Base-by-base conservation (phyloP, 768 basidiomycete species). In the Boletellus ananas region DNA sequence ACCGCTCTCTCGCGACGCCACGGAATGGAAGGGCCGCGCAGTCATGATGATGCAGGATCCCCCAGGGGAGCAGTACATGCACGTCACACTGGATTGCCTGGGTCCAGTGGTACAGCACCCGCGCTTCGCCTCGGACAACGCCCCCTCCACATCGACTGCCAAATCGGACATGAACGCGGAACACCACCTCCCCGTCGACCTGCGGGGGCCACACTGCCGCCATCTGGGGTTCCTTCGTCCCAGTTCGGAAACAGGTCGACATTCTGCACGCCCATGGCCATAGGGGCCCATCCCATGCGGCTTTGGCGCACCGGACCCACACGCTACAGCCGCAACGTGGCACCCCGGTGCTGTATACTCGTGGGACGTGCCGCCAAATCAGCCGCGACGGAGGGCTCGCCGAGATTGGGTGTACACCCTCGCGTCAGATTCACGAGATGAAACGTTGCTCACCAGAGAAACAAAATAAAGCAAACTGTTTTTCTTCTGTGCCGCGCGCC, bases 391-490 rank as follows among this genome's bases (percentile, higher is more conserved):
- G n/a, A 55, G 38, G 34, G 45, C 41, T 20, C 49, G 31, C 57
- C 52, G 20, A 62, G 60, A 63, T 62, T 60, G 58, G 51, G 46
- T 54, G 47, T 20, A 33, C 38, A 43, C 58, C 61, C 55, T 57
- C 47, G 52, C 63, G 54, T 62, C 50, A 29, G 56, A 61, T 62
- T 53, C 51, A 49, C 58, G 61, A 51, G 47, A 51, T 59, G 40
- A 58, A 63, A 51, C 51, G 53, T 57, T 34, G 52, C 37, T n/a
- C 50, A 34, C 49, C 17, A 35, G 36, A 13, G 17, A n/a, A 43
- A 34, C 11, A 5, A 27, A 16, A 41, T 42, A 35, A 21, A 37
- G 40, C 45, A 39, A 41, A 21, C 20, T 34, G 40, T 21, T 38
- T 9, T 11, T 41, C 27, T 41, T 8, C 16, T 9, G 3, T 17